Conservation (phyloP, 2,329 filamentous ascomycete species). For the Emmonsia crescens region DNA sequence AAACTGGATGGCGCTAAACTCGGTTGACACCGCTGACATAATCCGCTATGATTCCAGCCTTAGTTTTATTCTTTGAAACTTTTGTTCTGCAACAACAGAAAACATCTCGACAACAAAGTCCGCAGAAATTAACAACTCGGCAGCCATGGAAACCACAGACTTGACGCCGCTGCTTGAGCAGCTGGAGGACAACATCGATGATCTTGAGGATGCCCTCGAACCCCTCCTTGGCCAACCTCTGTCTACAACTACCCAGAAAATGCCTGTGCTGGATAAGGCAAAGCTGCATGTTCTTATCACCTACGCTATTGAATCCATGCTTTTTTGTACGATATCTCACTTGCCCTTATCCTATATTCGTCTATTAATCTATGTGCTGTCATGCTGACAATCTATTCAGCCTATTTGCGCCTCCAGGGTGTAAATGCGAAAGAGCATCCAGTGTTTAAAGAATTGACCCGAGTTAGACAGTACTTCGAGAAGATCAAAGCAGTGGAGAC, state of each 20-base stretch:
- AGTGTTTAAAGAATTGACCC: slow-evolving; percentile 72
- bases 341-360: background rate
- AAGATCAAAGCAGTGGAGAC: slow-evolving; percentile 76
- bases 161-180: slow-evolving; percentile 59
- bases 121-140: slow-evolving; percentile 5
- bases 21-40: background rate
- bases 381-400: slow-evolving; percentile 29
- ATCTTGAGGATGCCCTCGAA: slow-evolving; percentile 60
- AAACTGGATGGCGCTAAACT: background rate
- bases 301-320: slow-evolving; percentile 79
- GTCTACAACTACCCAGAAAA: slow-evolving; percentile 58
- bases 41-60: background rate
- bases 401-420: slow-evolving; percentile 67
- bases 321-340: slow-evolving; percentile 56
- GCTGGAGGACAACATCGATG: slow-evolving; percentile 68
- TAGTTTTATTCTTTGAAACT: background rate
- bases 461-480: slow-evolving; percentile 81
- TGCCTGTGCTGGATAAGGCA: slow-evolving; percentile 88
- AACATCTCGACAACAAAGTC: background rate
- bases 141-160: slow-evolving; percentile 44
- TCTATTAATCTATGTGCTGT: background rate
- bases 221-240: slow-evolving; percentile 61
- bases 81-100: background rate
- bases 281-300: slow-evolving; percentile 83
- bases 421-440: slow-evolving; percentile 73